phyloP scores from a whole-genome alignment of 2,329 filamentous ascomycete genomes.

The Geosmithia morbida region DNA sequence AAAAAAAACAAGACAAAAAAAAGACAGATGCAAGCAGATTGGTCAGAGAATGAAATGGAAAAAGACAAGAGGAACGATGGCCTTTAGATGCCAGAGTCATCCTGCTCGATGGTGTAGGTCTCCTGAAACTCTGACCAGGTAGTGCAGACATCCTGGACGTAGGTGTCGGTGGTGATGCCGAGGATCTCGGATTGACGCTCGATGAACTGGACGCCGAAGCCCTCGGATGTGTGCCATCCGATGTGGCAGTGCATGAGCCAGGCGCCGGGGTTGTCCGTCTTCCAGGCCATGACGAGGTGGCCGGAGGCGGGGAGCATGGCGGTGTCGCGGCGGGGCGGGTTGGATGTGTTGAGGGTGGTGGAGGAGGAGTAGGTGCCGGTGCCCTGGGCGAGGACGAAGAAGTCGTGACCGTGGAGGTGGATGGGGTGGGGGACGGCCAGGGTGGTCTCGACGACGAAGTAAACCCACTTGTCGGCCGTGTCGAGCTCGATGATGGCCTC shows the following conservation, averaged over 20 bases:
- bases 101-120: constrained; percentile 5
- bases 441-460: constrained; percentile 9
- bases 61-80: too few relatives aligned
- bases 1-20: too few relatives aligned
- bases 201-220: constrained; percentile 10
- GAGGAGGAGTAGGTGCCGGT: constrained; percentile 13
- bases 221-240: constrained; percentile 23
- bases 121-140: constrained; percentile 5
- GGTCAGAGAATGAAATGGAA: too few relatives aligned
- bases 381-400: constrained; percentile 8
- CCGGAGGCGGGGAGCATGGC: constrained; percentile 28
- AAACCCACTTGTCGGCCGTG: constrained; percentile 13
- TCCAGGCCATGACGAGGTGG: constrained; percentile 32
- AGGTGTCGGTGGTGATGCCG: constrained; percentile 2
- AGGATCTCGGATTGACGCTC: constrained; percentile 8
- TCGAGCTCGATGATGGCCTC: constrained; percentile 14
- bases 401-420: constrained; percentile 21
- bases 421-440: constrained; percentile 16
- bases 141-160: constrained; percentile 4
- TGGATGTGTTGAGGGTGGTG: constrained; percentile 16
- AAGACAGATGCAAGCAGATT: too few relatives aligned
- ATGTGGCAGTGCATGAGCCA: constrained; percentile 38
- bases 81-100: constrained; percentile 8
- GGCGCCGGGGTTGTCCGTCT: constrained; percentile 31
- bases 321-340: constrained; percentile 37